These are phyloP conservation scores for Podochytrium sp. DNA, from an alignment of 192 early-diverging fungal genomes.

Conservation along the genomic window DNA sequence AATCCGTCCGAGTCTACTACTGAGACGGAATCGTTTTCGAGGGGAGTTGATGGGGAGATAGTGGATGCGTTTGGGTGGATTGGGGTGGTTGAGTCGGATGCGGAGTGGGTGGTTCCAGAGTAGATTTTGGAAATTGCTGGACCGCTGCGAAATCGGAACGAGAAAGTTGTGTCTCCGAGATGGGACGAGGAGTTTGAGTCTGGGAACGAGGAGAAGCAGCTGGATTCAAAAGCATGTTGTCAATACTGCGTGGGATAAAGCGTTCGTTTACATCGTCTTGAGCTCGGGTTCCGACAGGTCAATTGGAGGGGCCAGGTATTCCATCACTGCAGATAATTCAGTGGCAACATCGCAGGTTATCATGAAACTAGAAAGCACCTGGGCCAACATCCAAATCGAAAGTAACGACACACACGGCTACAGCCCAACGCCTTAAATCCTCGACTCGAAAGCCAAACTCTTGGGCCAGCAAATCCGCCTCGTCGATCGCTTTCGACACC, in stretches of 20 bases:
- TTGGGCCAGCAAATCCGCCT: background rate
- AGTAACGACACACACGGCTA: conserved; percentile 53
- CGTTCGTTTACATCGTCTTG: conserved; percentile 47
- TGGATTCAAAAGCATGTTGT: background rate
- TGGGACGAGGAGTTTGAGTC: conserved; percentile 59
- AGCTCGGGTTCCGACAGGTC: conserved; percentile 49
- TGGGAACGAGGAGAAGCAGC: conserved; percentile 60
- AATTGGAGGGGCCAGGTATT: conserved; percentile 51
- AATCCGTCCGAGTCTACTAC: conserved; percentile 54
- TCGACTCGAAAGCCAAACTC: background rate
- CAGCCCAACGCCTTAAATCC: conserved; percentile 49
- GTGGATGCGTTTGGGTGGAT: background rate
- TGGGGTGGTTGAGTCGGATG: background rate
- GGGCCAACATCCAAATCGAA: conserved; percentile 43
- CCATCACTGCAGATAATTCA: conserved; percentile 51
- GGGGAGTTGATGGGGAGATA: background rate
- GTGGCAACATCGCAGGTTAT: too few relatives aligned
- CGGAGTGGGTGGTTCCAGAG: too few relatives aligned
- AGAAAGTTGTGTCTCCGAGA: conserved; percentile 52
- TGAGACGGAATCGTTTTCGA: background rate
- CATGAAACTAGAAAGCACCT: background rate
- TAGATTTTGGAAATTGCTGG: conserved; percentile 42
- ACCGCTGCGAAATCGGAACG: conserved; percentile 55
- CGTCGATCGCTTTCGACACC: background rate
- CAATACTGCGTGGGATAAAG: background rate